These are phyloP conservation scores for Leccinum disarticulatum DNA, from an alignment of 768 basidiomycete genomes.

Conservation along the genomic window DNA sequence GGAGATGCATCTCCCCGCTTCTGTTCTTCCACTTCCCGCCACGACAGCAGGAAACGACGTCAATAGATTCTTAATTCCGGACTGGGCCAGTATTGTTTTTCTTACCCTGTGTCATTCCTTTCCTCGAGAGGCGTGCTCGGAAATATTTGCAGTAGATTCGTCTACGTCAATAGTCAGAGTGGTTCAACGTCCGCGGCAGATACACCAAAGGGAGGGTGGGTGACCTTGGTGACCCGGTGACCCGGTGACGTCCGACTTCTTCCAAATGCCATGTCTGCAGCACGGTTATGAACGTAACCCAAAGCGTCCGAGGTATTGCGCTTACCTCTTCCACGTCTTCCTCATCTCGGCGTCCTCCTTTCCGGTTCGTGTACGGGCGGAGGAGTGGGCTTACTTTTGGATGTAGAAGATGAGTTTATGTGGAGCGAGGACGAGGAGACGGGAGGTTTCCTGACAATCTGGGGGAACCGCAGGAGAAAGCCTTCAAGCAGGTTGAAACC, in stretches of 20 bases:
- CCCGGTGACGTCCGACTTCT: slow-evolving; percentile 61
- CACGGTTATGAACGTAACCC: slow-evolving; percentile 90
- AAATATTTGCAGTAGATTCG: slow-evolving; percentile 18
- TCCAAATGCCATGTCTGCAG: slow-evolving; percentile 90
- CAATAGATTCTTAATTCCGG: slow-evolving; percentile 14
- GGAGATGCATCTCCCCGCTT: neutral
- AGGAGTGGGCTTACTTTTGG: slow-evolving; percentile 38
- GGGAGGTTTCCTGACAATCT: slow-evolving; percentile 39
- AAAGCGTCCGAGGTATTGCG: slow-evolving; percentile 77
- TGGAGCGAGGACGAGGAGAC: slow-evolving; percentile 19
- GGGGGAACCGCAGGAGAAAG: too few species aligned
- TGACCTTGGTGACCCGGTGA: slow-evolving; percentile 61
- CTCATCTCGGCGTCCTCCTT: slow-evolving; percentile 66
- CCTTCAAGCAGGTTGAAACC: too few species aligned
- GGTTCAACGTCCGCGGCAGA: neutral
- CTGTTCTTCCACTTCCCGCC: neutral
- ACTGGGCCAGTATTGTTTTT: neutral
- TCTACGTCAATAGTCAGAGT: neutral
- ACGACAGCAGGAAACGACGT: neutral
- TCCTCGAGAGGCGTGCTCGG: slow-evolving; percentile 7
- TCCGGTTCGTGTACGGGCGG: slow-evolving; percentile 41
- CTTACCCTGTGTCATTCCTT: slow-evolving; percentile 1
- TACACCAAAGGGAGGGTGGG: slow-evolving; percentile 63
- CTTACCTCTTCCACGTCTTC: slow-evolving; percentile 64
- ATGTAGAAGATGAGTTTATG: slow-evolving; percentile 42